These are phyloP conservation scores for Aegilops speltoides DNA, from an alignment of 176 grass and related monocot genomes.

Conservation along the genomic window DNA sequence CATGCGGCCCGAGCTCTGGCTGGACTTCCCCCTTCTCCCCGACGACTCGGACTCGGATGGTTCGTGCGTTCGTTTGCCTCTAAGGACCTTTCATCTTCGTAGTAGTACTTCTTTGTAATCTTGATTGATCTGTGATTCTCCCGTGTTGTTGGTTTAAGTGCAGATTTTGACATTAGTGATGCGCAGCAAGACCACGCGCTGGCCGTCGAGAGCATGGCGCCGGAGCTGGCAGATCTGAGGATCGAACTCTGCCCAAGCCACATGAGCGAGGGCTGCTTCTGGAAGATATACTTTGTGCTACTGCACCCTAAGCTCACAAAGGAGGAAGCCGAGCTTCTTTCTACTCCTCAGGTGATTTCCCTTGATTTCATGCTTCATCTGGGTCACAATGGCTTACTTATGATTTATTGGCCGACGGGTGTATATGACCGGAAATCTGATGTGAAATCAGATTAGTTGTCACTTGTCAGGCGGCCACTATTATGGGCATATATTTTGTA, in stretches of 20 bases:
- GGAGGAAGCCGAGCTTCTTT: slow-evolving; percentile 63
- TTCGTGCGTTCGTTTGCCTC: neutral
- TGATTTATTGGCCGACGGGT: neutral
- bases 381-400: neutral
- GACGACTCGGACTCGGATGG: slow-evolving; percentile 63
- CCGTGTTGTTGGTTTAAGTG: neutral
- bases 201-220: slow-evolving; percentile 68
- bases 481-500: neutral
- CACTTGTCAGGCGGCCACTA: neutral
- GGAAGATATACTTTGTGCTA: slow-evolving; percentile 93
- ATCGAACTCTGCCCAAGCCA: slow-evolving; percentile 78
- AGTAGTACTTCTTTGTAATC: neutral
- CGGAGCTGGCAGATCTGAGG: slow-evolving; percentile 74
- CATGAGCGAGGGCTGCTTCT: slow-evolving; percentile 89
- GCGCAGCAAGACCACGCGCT: slow-evolving; percentile 73
- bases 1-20: slow-evolving; percentile 81
- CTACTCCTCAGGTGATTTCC: slow-evolving; percentile 63
- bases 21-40: slow-evolving; percentile 75
- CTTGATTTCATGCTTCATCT: neutral
- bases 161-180: slow-evolving; percentile 91
- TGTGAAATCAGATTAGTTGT: neutral
- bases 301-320: slow-evolving; percentile 73
- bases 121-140: neutral
- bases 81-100: neutral
- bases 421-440: neutral